phyloP scores from a whole-genome alignment of 2,329 filamentous ascomycete species.

The Graphilbum ipis-grandicollis region DNA sequence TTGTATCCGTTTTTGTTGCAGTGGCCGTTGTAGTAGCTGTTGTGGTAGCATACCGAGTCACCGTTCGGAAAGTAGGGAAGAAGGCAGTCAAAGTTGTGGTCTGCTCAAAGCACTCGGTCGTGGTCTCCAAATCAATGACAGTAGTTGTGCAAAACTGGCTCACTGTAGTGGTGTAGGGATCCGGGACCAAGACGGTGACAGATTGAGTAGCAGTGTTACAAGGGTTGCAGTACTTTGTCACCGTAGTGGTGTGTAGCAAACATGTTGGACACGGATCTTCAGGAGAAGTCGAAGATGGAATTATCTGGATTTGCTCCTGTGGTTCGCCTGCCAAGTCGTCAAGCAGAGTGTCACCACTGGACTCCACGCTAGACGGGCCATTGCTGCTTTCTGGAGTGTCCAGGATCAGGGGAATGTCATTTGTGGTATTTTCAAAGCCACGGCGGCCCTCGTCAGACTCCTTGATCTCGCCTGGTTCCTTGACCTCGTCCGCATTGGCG shows the following conservation, averaged over 20 bases:
- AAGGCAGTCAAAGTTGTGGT: not conserved
- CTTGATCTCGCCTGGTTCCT: not conserved
- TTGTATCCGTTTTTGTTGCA: not conserved
- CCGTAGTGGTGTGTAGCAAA: not conserved
- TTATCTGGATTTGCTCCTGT: no score
- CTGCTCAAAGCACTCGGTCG: not conserved
- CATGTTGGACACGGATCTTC: no score
- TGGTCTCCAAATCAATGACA: not conserved
- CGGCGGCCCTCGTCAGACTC: no score
- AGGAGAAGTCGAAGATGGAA: no score
- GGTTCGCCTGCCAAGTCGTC: not conserved
- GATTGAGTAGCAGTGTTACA: slow-evolving; percentile 1
- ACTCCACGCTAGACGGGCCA: not conserved
- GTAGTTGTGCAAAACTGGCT: slow-evolving; percentile 1
- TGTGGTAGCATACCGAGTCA: not conserved
- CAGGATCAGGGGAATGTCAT: not conserved
- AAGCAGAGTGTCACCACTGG: not conserved
- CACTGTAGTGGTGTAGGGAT: slow-evolving; percentile 1
- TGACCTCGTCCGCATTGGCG: slow-evolving; percentile 2
- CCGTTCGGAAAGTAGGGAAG: not conserved
- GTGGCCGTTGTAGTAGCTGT: not conserved
- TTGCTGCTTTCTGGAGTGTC: not conserved
- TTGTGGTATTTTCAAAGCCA: not conserved
- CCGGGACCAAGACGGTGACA: not conserved
- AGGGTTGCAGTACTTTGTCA: slow-evolving; percentile 1